Percentiles rank a stretch among this genome's conserved stretches.
Evolutionary conservation across 768 basidiomycete genomes (phyloP).

Genomic region (Podaxis mareebaensis): DNA sequence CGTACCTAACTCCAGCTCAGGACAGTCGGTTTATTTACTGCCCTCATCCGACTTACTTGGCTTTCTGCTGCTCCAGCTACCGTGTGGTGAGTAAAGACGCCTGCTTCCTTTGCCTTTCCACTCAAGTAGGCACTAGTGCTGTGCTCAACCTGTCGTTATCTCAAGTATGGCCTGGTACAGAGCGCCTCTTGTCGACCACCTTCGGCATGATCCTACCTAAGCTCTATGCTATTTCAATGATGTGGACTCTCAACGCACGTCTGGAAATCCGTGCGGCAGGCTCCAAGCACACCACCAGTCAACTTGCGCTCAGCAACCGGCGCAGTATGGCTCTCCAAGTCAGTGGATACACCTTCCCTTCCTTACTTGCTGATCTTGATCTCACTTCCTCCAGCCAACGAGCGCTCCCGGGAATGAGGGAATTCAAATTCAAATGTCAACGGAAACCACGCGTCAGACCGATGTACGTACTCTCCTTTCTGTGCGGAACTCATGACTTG

Average conservation of each 20-base stretch:
- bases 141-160: conserved; percentile 36
- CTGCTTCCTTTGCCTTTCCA: neutral
- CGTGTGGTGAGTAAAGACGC: conserved; percentile 26
- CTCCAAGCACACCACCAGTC: neutral
- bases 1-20: conserved; percentile 14
- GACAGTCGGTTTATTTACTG: conserved; percentile 29
- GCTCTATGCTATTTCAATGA: conserved; percentile 21
- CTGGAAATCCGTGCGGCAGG: conserved; percentile 1
- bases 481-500: neutral
- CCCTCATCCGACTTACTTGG: conserved; percentile 34
- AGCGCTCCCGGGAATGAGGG: neutral
- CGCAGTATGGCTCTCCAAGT: conserved; percentile 1
- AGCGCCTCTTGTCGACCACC: conserved; percentile 27
- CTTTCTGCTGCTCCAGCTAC: conserved; percentile 35
- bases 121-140: conserved; percentile 23
- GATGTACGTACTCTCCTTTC: neutral
- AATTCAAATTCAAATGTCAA: conserved; percentile 4
- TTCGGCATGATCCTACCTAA: conserved; percentile 34
- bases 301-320: neutral
- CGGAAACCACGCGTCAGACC: conserved; percentile 6
- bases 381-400: neutral
- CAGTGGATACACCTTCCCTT: neutral
- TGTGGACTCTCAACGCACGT: conserved; percentile 16
- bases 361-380: neutral
- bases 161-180: conserved; percentile 27